phyloP scores from a whole-genome alignment of 495 filamentous ascomycete species.

The Pseudotulostoma volvatum region DNA sequence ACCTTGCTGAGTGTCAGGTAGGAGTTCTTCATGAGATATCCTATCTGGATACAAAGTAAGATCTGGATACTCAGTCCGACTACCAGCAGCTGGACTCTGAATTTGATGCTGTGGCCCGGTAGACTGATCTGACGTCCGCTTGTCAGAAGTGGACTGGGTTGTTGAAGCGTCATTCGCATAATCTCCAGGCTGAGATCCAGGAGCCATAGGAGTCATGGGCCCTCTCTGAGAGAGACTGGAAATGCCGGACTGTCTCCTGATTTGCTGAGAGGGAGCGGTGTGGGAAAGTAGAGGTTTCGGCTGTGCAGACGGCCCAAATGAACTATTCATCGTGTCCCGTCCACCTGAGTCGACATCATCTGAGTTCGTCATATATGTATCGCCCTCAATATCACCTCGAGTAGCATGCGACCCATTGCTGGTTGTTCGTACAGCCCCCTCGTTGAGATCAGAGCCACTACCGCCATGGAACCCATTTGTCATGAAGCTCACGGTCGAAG shows the following conservation, averaged over 20 bases:
- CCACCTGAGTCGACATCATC: conserved; percentile 22
- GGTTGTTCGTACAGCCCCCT: conserved; percentile 22
- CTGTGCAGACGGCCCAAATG: conserved; percentile 37
- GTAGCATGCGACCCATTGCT: conserved; percentile 52
- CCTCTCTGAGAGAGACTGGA: conserved; percentile 50
- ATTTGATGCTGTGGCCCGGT: conserved; percentile 38
- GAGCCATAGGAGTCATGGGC: conserved; percentile 55
- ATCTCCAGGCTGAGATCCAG: conserved; percentile 57
- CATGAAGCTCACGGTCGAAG: conserved; percentile 31
- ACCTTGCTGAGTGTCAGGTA: conserved; percentile 30
- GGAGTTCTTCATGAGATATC: conserved; percentile 27
- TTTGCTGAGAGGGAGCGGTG: conserved; percentile 36
- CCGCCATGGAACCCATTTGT: conserved; percentile 33
- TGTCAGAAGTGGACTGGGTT: conserved; percentile 57
- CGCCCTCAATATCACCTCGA: conserved; percentile 45
- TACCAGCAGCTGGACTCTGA: conserved; percentile 31
- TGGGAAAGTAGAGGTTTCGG: conserved; percentile 31
- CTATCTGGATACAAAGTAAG: conserved; percentile 26
- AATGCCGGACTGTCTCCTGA: conserved; percentile 31
- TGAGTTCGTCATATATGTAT: conserved; percentile 34
- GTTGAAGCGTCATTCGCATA: conserved; percentile 78
- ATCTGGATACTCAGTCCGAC: conserved; percentile 20
- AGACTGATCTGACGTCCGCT: conserved; percentile 43
- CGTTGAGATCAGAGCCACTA: conserved; percentile 31
- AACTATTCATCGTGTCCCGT: conserved; percentile 29